These are phyloP conservation scores for Pichia rugopelliculosa DNA, from an alignment of 805 yeast species.

Conservation along the genomic window DNA sequence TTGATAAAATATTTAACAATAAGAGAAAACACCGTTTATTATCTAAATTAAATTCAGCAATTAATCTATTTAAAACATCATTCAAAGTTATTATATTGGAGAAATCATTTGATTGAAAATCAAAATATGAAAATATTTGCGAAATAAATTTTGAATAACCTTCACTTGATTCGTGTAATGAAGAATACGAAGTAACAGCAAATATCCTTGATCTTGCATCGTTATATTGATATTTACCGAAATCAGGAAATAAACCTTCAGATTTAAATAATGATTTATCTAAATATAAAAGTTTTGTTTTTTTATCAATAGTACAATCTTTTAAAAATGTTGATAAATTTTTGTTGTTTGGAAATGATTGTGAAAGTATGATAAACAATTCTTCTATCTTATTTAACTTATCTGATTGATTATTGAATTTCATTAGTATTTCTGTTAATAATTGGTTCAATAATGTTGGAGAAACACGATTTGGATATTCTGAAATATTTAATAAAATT, in stretches of 20 bases:
- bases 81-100: slow-evolving; percentile 32
- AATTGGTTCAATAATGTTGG: slow-evolving; percentile 13
- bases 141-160: slow-evolving; percentile 65
- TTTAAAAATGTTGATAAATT: slow-evolving; percentile 19
- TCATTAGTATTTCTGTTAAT: slow-evolving; percentile 16
- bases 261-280: slow-evolving; percentile 21
- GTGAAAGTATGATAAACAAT: slow-evolving; percentile 22
- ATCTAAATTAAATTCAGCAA: slow-evolving; percentile 73
- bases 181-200: slow-evolving; percentile 38
- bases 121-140: slow-evolving; percentile 38
- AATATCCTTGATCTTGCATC: slow-evolving; percentile 26
- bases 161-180: slow-evolving; percentile 66
- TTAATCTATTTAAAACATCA: slow-evolving; percentile 45
- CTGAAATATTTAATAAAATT: slow-evolving; percentile 17
- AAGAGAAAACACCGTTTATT: slow-evolving; percentile 62
- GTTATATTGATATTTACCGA: slow-evolving; percentile 22
- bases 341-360: slow-evolving; percentile 19
- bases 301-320: slow-evolving; percentile 20
- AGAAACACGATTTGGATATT: slow-evolving; percentile 19
- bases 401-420: slow-evolving; percentile 10
- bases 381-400: slow-evolving; percentile 15
- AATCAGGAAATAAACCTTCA: slow-evolving; percentile 25
- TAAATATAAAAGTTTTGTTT: slow-evolving; percentile 23
- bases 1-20: slow-evolving; percentile 45
- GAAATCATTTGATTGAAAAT: slow-evolving; percentile 21